These are phyloP conservation scores for Hymenotorrendiella dingleyae DNA, from an alignment of 2,329 filamentous ascomycete genomes.

Conservation along the genomic window DNA sequence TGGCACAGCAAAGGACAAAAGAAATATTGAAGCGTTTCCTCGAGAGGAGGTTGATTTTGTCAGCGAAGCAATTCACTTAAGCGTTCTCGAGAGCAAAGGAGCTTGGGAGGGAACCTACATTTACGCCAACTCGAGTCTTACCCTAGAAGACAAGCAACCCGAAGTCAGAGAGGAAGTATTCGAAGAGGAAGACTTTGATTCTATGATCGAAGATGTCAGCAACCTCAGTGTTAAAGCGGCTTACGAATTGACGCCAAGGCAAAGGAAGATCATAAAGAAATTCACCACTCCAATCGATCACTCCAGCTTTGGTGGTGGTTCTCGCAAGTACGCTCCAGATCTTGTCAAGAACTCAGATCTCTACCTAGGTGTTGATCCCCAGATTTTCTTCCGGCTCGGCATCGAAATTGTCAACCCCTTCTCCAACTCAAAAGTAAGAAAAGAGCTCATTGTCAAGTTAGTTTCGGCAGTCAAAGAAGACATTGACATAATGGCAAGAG, in stretches of 20 bases:
- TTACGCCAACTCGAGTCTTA: slow-evolving; percentile 11
- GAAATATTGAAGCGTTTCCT: slow-evolving; percentile 19
- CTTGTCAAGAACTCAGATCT: slow-evolving; percentile 8
- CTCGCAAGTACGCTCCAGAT: slow-evolving; percentile 15
- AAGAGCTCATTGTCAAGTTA: slow-evolving; percentile 24
- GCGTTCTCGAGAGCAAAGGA: slow-evolving; percentile 25
- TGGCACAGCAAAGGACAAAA: slow-evolving; percentile 8
- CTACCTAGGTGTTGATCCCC: slow-evolving; percentile 20
- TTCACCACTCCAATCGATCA: slow-evolving; percentile 14
- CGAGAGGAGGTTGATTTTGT: slow-evolving; percentile 24
- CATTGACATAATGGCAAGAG: slow-evolving; percentile 21
- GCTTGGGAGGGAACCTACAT: slow-evolving; percentile 24
- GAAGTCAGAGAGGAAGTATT: not conserved
- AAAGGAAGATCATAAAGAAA: slow-evolving; percentile 20
- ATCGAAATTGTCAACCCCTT: slow-evolving; percentile 19
- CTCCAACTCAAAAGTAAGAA: slow-evolving; percentile 20
- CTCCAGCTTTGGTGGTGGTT: slow-evolving; percentile 14
- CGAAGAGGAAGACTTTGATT: slow-evolving; percentile 4
- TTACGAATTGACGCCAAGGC: slow-evolving; percentile 21
- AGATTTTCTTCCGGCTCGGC: slow-evolving; percentile 26
- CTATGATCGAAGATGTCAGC: not conserved
- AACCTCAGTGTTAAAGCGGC: slow-evolving; percentile 14
- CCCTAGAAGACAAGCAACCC: slow-evolving; percentile 1
- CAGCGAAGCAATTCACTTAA: slow-evolving; percentile 26
- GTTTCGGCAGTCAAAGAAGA: slow-evolving; percentile 25